Base-by-base conservation (phyloP, 192 early-diverging fungal genomes). In the Coemansia sp. region DNA sequence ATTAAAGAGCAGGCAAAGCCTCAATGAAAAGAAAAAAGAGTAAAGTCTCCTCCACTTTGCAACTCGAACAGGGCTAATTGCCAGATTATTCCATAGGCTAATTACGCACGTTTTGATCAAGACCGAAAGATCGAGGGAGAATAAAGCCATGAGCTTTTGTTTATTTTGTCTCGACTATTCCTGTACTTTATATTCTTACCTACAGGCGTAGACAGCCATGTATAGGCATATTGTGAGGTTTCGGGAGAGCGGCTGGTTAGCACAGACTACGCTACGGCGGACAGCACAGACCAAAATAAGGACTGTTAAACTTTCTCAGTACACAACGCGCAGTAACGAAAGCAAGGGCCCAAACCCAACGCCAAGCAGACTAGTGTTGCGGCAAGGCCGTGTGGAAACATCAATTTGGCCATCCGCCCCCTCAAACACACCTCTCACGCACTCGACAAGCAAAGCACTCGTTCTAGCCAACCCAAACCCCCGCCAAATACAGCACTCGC, bases 1-100 rank as follows among this genome's bases (percentile, higher is more conserved):
- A 5, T 55, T 29, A n/a, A 29, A 55, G n/a, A 27, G 24, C 27
- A 55, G 53, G 53, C 25, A 15, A 55, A 55, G 25, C 29, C 53
- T 25, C 25, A 14, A 10, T 32, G 11, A 54, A 54, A 22, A 22
- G 52, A 55, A 15, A 55, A 19, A 52, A 2, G 7, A 10, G 9
- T 49, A 19, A 48, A 52, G 50, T 29, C 27, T 4, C 27, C 27
- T 4, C 27, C 27, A 29, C 27, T 29, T 21, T 21, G 6, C 27
- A 29, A 35, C 8, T 1, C 32, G 0, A 6, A 2, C 8, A 8
- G 32, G 6, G 32, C 7, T 7, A 35, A 35, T 8, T 35, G 6
- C 5, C 32, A 35, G 8, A 35, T 35, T 35, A 35, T 35, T 35
- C 12, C 14, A n/a, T 45, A 4, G 41, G 2, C 41, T 45, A 45